Conservation (phyloP, 768 basidiomycete species). For the Pholiota molesta region DNA sequence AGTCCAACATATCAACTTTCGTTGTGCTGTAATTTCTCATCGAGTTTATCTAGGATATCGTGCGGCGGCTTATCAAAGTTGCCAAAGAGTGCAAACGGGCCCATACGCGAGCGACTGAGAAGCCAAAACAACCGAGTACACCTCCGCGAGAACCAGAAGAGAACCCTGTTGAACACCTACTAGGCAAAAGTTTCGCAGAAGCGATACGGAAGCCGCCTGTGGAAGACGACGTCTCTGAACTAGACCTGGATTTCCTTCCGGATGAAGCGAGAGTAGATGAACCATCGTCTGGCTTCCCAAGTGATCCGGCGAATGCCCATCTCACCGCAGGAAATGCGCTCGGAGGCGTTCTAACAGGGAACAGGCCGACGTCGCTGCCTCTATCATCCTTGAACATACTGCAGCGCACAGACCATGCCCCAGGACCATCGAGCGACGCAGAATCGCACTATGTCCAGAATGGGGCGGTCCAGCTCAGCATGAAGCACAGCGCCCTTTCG, state of each 20-base stretch:
- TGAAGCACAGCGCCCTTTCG: constrained; percentile 67
- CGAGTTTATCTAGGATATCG: constrained; percentile 58
- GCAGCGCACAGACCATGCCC: constrained; percentile 58
- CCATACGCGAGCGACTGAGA: constrained; percentile 48
- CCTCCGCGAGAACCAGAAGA: constrained; percentile 29
- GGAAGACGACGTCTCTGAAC: constrained; percentile 65
- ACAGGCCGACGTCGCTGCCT: constrained; percentile 50
- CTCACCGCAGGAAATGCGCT: constrained; percentile 38
- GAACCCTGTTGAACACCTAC: constrained; percentile 42
- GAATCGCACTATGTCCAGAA: constrained; percentile 30
- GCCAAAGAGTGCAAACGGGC: constrained; percentile 79
- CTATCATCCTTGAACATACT: constrained; percentile 63
- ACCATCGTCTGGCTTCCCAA: constrained; percentile 36
- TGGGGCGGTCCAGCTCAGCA: constrained; percentile 48
- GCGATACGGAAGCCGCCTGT: constrained; percentile 45
- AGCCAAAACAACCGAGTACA: constrained; percentile 35
- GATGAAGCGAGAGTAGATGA: constrained; percentile 45
- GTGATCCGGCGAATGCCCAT: constrained; percentile 53
- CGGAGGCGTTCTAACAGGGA: constrained; percentile 39
- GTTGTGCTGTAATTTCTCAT: constrained; percentile 9
- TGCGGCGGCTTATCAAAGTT: constrained; percentile 81
- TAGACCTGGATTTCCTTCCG: constrained; percentile 77
- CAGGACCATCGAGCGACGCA: constrained; percentile 28
- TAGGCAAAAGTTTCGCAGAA: constrained; percentile 71
- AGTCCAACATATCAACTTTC: constrained; percentile 31